Evolutionary conservation across 1,139 yeast genomes (phyloP).

Genomic region (Oligophagozyma castellii): DNA sequence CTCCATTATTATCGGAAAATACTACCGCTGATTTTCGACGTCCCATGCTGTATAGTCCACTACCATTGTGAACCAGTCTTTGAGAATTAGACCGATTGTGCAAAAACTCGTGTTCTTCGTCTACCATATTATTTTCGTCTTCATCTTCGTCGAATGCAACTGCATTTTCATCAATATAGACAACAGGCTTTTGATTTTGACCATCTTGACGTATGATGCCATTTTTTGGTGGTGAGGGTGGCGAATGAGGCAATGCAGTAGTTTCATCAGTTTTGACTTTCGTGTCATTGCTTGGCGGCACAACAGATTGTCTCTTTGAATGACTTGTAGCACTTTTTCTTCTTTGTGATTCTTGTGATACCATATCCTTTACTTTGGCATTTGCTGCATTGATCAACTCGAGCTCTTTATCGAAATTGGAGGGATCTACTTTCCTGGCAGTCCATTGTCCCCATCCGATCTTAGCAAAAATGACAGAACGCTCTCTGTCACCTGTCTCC

Average conservation of each 20-base stretch:
- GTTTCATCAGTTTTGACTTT: constrained; percentile 9
- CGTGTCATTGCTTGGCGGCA: constrained; percentile 1
- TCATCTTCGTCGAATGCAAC: constrained; percentile 28
- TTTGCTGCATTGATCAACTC: constrained; percentile 22
- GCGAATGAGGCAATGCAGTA: constrained; percentile 2
- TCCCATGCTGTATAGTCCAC: constrained; percentile 4
- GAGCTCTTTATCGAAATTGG: constrained; percentile 31
- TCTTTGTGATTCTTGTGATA: constrained; percentile 10
- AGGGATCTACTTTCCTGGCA: constrained; percentile 44
- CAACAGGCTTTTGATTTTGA: constrained; percentile 2
- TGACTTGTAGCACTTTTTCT: constrained; percentile 30
- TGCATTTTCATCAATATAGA: constrained; percentile 31
- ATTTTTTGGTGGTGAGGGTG: constrained; percentile 3
- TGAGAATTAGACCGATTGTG: constrained; percentile 1
- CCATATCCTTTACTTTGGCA: constrained; percentile 27
- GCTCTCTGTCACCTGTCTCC: constrained; percentile 53
- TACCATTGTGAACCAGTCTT: constrained; percentile 20
- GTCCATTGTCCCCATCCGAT: constrained; percentile 99
- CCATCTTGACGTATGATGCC: no score
- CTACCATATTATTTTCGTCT: constrained; percentile 6
- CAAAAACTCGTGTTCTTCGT: constrained; percentile 1
- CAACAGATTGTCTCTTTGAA: constrained; percentile 4
- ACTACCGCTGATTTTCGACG: constrained; percentile 18
- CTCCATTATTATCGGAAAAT: constrained; percentile 11
- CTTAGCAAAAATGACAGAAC: constrained; percentile 70